A percentile compares a stretch with the other conserved stretches of the same genome.
These are phyloP conservation scores for Saccharomycopsis capsularis DNA, from an alignment of 805 yeast genomes.

Conservation along the genomic window DNA sequence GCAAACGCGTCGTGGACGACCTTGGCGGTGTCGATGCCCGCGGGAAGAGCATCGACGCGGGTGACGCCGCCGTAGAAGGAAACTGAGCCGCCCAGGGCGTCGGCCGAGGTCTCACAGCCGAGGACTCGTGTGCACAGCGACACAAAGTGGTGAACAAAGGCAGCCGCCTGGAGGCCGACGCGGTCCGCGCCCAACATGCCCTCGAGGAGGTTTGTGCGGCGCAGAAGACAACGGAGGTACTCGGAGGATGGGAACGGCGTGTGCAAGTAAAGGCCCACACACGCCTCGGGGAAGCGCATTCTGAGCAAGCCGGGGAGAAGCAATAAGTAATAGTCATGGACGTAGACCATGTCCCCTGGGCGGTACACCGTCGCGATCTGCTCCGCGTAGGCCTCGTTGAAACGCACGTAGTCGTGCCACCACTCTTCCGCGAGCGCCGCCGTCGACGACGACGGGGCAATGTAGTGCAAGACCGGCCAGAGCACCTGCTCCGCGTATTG, in stretches of 20 bases:
- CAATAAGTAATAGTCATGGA: slow-evolving; percentile 83
- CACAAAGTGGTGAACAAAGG: slow-evolving; percentile 85
- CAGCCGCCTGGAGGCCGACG: slow-evolving; percentile 77
- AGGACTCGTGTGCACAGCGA: slow-evolving; percentile 82
- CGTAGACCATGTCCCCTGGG: slow-evolving; percentile 89
- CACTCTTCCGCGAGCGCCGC: slow-evolving; percentile 53
- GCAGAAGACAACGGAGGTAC: slow-evolving; percentile 82
- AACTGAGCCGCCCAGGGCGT: slow-evolving; percentile 43
- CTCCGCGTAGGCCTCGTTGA: slow-evolving; percentile 85
- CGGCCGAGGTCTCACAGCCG: slow-evolving; percentile 66
- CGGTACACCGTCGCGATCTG: slow-evolving; percentile 64
- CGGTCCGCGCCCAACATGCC: slow-evolving; percentile 89
- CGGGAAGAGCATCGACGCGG: slow-evolving; percentile 69
- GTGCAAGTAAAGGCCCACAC: slow-evolving; percentile 74
- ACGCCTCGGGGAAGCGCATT: slow-evolving; percentile 65
- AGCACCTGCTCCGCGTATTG: slow-evolving; percentile 80
- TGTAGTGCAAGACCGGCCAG: slow-evolving; percentile 95
- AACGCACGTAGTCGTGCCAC: slow-evolving; percentile 83
- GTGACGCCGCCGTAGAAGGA: slow-evolving; percentile 73
- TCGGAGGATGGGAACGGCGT: slow-evolving; percentile 93
- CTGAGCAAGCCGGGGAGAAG: slow-evolving; percentile 78
- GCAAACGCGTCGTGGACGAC: slow-evolving; percentile 53
- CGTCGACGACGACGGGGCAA: slow-evolving; percentile 59
- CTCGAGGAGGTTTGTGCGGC: slow-evolving; percentile 73
- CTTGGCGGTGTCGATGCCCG: slow-evolving; percentile 76